Conservation (phyloP, 2,329 filamentous ascomycete genomes). For the Alternaria arbusti region DNA sequence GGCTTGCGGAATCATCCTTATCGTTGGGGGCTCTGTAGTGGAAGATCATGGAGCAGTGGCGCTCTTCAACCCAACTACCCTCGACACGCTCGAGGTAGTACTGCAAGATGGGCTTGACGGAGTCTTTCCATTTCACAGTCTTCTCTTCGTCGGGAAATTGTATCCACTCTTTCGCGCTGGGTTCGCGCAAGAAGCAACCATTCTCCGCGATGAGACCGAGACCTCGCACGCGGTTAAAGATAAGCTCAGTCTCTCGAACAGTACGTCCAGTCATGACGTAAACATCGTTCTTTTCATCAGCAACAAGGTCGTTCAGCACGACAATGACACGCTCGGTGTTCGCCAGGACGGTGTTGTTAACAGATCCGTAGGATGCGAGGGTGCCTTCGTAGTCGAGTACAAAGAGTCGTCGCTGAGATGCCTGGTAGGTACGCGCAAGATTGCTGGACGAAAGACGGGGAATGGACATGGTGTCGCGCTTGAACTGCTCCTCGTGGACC, state of each 20-base stretch:
- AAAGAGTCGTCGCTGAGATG: conserved; percentile 75
- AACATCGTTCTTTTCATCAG: conserved; percentile 81
- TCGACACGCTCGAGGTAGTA: conserved; percentile 93
- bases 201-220: conserved; percentile 94
- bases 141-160: conserved; percentile 76
- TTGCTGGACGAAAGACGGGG: conserved; percentile 77
- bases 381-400: conserved; percentile 95
- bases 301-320: conserved; percentile 78
- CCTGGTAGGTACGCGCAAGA: conserved; percentile 70
- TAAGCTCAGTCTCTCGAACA: conserved; percentile 83
- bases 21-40: conserved; percentile 87
- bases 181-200: conserved; percentile 84
- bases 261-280: conserved; percentile 93
- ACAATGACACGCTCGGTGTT: conserved; percentile 87
- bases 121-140: conserved; percentile 80
- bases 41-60: conserved; percentile 90
- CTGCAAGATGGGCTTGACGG: conserved; percentile 79
- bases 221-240: conserved; percentile 83
- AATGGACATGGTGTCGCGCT: conserved; percentile 83
- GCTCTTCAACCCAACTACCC: conserved; percentile 84
- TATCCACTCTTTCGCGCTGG: conserved; percentile 71
- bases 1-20: conserved; percentile 69
- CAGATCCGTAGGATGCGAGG: conserved; percentile 83
- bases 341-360: conserved; percentile 82
- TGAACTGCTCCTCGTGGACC: conserved; percentile 83